Conservation (phyloP, 1,284 basidiomycete genomes). For the Tetrapyrgos nigripes region DNA sequence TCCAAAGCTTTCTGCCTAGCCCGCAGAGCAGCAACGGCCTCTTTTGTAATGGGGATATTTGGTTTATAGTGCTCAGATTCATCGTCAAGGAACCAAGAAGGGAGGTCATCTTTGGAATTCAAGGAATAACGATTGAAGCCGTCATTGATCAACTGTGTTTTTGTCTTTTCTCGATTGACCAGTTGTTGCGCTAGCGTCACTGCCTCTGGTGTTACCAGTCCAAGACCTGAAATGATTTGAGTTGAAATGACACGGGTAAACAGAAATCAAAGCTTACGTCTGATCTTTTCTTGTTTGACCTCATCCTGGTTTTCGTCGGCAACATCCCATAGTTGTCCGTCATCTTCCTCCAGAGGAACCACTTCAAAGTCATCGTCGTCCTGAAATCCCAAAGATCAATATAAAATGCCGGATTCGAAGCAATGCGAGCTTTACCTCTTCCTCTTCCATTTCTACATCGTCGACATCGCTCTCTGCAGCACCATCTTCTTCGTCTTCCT, state of each 20-base stretch:
- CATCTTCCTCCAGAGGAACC: conserved; percentile 72
- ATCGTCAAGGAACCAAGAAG: conserved; percentile 97
- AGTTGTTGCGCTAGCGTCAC: conserved; percentile 92
- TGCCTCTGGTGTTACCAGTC: conserved; percentile 91
- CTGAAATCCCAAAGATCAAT: not conserved
- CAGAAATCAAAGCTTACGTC: conserved; percentile 57
- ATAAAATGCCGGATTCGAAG: not conserved
- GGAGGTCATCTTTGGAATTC: conserved; percentile 91
- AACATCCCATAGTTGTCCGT: conserved; percentile 82
- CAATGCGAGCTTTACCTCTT: not conserved
- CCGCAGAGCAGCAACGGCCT: conserved; percentile 87
- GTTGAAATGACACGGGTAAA: conserved; percentile 12
- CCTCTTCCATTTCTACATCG: conserved; percentile 25
- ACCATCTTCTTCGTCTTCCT: conserved; percentile 41
- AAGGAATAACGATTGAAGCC: conserved; percentile 96
- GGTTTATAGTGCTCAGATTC: conserved; percentile 93
- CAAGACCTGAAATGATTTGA: conserved; percentile 64
- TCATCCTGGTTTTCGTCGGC: conserved; percentile 83
- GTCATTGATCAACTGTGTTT: conserved; percentile 90
- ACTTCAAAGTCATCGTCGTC: conserved; percentile 72
- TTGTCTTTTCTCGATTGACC: conserved; percentile 92
- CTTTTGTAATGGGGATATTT: conserved; percentile 97
- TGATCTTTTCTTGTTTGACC: conserved; percentile 72
- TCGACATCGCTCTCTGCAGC: conserved; percentile 39
- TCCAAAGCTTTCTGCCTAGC: conserved; percentile 94